A percentile compares a stretch with the other conserved stretches of the same genome.
Conservation (phyloP, 768 basidiomycete genomes). For the Russula lepida region DNA sequence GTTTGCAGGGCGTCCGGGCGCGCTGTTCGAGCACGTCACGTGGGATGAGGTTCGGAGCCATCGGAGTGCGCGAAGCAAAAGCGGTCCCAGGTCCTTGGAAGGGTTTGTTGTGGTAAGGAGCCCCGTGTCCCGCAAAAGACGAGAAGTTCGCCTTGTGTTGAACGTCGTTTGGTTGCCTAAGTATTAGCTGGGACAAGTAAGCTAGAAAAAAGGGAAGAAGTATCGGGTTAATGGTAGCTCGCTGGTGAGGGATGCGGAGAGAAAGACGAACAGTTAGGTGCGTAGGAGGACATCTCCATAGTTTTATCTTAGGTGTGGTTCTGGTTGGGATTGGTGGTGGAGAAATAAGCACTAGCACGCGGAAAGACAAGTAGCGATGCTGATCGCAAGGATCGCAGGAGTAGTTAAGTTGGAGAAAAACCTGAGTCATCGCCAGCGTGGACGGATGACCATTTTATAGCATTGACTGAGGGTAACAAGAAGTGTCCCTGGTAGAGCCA, state of each 20-base stretch:
- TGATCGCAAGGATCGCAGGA: not conserved
- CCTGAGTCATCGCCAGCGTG: not conserved
- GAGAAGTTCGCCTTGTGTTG: not conserved
- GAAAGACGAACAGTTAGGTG: conserved; percentile 1
- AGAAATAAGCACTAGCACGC: not conserved
- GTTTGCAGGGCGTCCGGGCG: conserved; percentile 4
- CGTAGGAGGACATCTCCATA: not conserved
- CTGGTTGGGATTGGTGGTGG: not conserved
- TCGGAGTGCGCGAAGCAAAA: not conserved
- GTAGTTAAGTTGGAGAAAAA: not conserved
- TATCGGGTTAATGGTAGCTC: not conserved
- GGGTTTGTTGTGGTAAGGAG: not conserved
- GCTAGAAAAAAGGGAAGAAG: not conserved
- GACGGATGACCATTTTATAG: not conserved
- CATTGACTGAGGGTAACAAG: not conserved
- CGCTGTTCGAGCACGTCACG: conserved; percentile 6
- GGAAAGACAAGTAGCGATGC: not conserved
- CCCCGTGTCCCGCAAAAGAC: not conserved
- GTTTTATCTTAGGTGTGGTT: not conserved
- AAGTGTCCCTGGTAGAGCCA: not conserved
- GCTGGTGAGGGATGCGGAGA: not conserved
- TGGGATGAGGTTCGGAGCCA: not conserved
- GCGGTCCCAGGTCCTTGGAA: not conserved
- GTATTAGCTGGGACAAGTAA: not conserved
- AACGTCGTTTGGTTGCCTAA: not conserved